phyloP scores from a whole-genome alignment of 345 rosid genomes.

The Populus nigra region DNA sequence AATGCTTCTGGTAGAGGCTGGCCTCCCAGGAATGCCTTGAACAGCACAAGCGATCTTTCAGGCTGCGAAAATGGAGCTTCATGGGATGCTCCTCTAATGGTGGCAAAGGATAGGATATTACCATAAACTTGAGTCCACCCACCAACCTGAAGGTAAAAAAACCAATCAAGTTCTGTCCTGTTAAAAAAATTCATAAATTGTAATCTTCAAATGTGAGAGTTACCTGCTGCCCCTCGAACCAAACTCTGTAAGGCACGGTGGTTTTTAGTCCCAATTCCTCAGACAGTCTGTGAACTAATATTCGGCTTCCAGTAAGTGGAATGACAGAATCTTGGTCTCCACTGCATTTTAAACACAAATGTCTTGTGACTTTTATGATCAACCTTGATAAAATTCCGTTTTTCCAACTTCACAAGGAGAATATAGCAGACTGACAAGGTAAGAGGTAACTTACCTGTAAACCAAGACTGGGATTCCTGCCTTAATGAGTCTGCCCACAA shows the following conservation, averaged over 20 bases:
- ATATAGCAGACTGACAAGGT: background rate
- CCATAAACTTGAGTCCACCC: constrained; percentile 50
- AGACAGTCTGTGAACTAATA: constrained; percentile 57
- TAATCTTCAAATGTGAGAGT: background rate
- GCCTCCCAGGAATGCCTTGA: constrained; percentile 28
- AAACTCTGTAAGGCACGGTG: constrained; percentile 34
- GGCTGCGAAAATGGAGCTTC: constrained; percentile 42
- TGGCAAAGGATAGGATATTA: constrained; percentile 51
- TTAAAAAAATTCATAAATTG: background rate
- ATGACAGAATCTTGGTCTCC: constrained; percentile 44
- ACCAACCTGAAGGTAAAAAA: constrained; percentile 58
- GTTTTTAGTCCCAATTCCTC: constrained; percentile 23
- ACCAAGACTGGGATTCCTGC: constrained; percentile 80
- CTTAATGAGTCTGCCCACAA: constrained; percentile 57
- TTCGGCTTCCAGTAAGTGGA: constrained; percentile 66
- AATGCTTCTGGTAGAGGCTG: constrained; percentile 39
- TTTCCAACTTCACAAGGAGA: background rate
- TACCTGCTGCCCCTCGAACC: constrained; percentile 38
- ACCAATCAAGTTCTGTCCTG: background rate
- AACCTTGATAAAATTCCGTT: background rate
- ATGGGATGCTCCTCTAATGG: constrained; percentile 40
- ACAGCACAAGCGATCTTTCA: constrained; percentile 31
- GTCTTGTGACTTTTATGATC: constrained; percentile 1
- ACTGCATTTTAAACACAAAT: constrained; percentile 34
- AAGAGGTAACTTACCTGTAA: constrained; percentile 56